Evolutionary conservation across 768 basidiomycete genomes (phyloP), one percentile per base, ranked within the genome.

Genomic region (Phylloporus sp.): DNA sequence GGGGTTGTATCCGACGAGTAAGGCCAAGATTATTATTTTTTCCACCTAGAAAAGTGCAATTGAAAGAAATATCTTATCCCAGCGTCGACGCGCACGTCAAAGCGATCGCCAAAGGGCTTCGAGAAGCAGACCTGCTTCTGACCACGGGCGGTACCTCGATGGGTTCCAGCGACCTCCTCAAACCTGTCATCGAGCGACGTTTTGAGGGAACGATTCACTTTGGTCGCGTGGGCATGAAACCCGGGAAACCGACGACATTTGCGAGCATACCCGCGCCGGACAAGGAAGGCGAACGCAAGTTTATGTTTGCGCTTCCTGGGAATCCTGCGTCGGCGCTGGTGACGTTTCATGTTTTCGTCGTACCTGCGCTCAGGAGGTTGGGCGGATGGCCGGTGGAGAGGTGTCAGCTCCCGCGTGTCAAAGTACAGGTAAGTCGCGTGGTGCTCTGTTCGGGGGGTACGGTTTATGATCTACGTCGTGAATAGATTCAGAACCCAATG

Each of bases 111-210:
- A 65, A 63, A 24, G 90, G 83, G 0, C 69, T 87, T 7, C 69
- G 75, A 29, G 57, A 62, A 17, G 85, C 88, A 0, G 91, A 94
- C 58, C 64, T 95, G 8, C 61, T 95, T 13, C 67, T 94, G 10
- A 86, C 88, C 1, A 95, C 91, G 2, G 91, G 91, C 10, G 91
- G 91, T 5, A 92, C 91, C 5, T 90, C 88, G 2, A 94, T 94
- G 91, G 91, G 91, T 0, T 77, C 90, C 2, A 82, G 81, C 1
- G 91, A 94, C 63, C 73, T 94, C 18, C 67, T 95, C 32, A 93
- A 94, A 64, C 91, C 91, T 2, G 79, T 92, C 47, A 84, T 95
- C 46, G 91, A 95, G 65, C 79, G 82, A 14, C 75, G 84, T 34
- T 76, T 93, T 45, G 63, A 71, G 15, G 91, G 90, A 1, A 83